These are phyloP conservation scores for Penicillium diatomitis DNA, from an alignment of 495 filamentous ascomycete species.

Conservation along the genomic window DNA sequence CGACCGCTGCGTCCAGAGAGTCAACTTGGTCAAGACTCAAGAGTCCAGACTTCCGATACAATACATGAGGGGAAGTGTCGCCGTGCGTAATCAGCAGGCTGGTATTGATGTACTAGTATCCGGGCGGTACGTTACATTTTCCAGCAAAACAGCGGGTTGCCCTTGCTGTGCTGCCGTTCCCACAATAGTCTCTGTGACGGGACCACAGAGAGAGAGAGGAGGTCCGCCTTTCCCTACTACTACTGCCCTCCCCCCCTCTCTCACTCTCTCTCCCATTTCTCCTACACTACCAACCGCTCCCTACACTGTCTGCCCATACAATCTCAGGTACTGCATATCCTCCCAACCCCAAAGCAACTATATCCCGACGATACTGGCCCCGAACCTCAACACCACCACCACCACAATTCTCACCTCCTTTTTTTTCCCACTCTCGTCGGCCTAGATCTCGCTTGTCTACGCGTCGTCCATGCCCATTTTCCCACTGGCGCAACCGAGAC, in stretches of 20 bases:
- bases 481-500: conserved; percentile 11
- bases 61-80: too few species aligned
- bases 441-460: conserved; percentile 9
- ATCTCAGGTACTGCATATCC: conserved; percentile 39
- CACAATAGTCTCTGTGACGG: conserved; percentile 19
- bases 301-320: conserved; percentile 53
- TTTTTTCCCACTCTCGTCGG: conserved; percentile 11
- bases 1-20: too few species aligned
- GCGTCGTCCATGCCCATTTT: conserved; percentile 14
- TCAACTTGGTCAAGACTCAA: too few species aligned
- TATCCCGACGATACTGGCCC: conserved; percentile 17
- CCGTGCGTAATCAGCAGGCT: not conserved
- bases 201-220: conserved; percentile 13
- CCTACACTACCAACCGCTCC: conserved; percentile 48
- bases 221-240: conserved; percentile 49
- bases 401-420: conserved; percentile 12
- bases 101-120: not conserved
- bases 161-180: conserved; percentile 12
- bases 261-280: conserved; percentile 29
- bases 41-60: too few species aligned
- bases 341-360: conserved; percentile 14
- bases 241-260: conserved; percentile 40
- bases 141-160: conserved; percentile 8
- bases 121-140: conserved; percentile 10
- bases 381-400: conserved; percentile 10